These are phyloP conservation scores for Xylariaceae sp. DNA, from an alignment of 2,329 filamentous ascomycete species.

Conservation along the genomic window DNA sequence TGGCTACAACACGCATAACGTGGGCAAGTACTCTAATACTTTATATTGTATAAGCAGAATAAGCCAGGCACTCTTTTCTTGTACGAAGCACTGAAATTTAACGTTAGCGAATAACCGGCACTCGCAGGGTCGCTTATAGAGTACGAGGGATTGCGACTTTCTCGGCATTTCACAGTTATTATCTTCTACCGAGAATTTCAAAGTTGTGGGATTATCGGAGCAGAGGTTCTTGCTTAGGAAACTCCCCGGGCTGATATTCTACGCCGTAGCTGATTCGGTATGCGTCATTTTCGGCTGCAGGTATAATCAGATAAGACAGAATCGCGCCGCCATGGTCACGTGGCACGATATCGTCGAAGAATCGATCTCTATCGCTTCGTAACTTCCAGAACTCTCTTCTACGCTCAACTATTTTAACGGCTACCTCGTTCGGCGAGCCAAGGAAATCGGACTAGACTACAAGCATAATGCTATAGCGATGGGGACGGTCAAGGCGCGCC, in stretches of 20 bases:
- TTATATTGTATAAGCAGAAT: slow-evolving; percentile 51
- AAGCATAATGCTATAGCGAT: slow-evolving; percentile 76
- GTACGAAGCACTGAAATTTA: slow-evolving; percentile 21
- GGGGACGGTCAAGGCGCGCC: slow-evolving; percentile 75
- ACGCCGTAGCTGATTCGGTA: slow-evolving; percentile 79
- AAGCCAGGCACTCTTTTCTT: slow-evolving; percentile 25
- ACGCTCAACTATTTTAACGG: slow-evolving; percentile 87
- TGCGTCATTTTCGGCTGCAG: slow-evolving; percentile 78
- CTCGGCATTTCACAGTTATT: slow-evolving; percentile 68
- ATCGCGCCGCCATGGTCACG: slow-evolving; percentile 67
- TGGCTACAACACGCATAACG: slow-evolving; percentile 60
- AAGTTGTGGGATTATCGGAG: slow-evolving; percentile 62
- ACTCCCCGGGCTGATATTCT: slow-evolving; percentile 78
- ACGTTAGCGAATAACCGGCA: slow-evolving; percentile 7
- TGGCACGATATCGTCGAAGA: slow-evolving; percentile 77
- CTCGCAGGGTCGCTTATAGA: slow-evolving; percentile 25
- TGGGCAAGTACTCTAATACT: slow-evolving; percentile 23
- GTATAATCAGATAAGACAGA: slow-evolving; percentile 74
- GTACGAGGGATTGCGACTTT: slow-evolving; percentile 33
- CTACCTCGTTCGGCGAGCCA: slow-evolving; percentile 78
- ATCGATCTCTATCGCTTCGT: slow-evolving; percentile 71
- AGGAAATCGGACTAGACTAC: slow-evolving; percentile 73
- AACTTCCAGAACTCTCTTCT: slow-evolving; percentile 77
- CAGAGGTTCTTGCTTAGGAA: slow-evolving; percentile 73
- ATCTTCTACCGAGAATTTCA: slow-evolving; percentile 65